Percentiles rank a stretch among this genome's conserved stretches.
Conservation (phyloP, 306 rosid species). For the Glycine latifolia region DNA sequence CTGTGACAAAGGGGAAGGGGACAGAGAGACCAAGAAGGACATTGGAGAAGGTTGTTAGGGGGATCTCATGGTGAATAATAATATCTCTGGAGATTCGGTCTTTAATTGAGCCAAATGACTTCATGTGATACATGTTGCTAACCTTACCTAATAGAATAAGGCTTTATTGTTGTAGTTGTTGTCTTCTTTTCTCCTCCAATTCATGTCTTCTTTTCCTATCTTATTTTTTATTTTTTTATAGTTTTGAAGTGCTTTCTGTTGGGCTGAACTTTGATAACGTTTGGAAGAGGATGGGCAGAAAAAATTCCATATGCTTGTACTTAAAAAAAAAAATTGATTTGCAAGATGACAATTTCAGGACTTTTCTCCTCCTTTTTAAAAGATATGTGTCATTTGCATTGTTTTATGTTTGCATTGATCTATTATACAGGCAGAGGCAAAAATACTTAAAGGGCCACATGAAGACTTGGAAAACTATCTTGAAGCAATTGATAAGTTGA, state of each 20-base stretch:
- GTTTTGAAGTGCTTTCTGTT: neutral
- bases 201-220: neutral
- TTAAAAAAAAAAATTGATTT: neutral
- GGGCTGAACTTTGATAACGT: neutral
- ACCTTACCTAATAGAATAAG: neutral
- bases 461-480: constrained; percentile 93
- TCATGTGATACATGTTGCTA: neutral
- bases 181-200: neutral
- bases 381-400: constrained; percentile 1
- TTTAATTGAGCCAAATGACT: neutral
- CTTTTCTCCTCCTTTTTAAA: constrained; percentile 1
- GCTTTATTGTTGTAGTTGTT: neutral
- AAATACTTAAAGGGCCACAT: constrained; percentile 86
- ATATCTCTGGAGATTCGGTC: neutral
- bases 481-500: constrained; percentile 84
- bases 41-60: neutral
- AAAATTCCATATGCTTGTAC: neutral
- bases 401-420: constrained; percentile 13
- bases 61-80: neutral
- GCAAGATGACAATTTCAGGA: constrained; percentile 8
- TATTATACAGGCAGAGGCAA: constrained; percentile 75
- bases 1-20: too few relatives aligned
- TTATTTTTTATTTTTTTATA: neutral
- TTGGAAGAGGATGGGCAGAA: constrained; percentile 14
- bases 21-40: neutral